phyloP scores from a whole-genome alignment of 306 rosid genomes.

The Acacia melanoxylon region DNA sequence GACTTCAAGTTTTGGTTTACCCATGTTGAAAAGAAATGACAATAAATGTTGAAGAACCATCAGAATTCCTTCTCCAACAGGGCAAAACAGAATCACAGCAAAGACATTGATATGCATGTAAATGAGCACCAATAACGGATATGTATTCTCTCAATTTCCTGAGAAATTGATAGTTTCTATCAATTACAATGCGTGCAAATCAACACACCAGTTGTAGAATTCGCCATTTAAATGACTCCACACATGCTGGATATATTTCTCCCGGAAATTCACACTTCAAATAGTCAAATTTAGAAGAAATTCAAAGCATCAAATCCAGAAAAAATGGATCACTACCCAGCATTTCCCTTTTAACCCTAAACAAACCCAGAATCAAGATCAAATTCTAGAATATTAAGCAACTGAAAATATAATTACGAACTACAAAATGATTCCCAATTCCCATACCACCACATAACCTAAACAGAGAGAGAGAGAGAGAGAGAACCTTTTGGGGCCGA shows the following conservation, averaged over 20 bases:
- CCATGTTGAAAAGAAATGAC: background rate
- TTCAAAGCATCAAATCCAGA: too few relatives aligned
- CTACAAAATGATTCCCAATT: background rate
- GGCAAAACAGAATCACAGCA: background rate
- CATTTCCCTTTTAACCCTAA: too few relatives aligned
- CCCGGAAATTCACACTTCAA: too few relatives aligned
- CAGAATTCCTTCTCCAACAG: background rate
- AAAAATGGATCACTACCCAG: too few relatives aligned
- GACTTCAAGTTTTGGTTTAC: background rate
- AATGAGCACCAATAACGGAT: background rate
- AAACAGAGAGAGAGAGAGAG: background rate
- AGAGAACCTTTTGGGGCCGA: conserved; percentile 84
- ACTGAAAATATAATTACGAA: background rate
- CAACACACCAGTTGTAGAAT: background rate
- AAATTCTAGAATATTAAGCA: background rate
- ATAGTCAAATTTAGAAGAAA: too few relatives aligned
- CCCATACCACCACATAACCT: background rate
- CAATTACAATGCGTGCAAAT: background rate
- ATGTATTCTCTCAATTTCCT: background rate
- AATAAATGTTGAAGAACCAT: background rate
- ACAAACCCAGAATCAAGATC: too few relatives aligned
- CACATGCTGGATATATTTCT: too few relatives aligned
- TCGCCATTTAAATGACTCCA: background rate
- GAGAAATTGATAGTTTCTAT: background rate
- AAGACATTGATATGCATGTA: background rate